Evolutionary conservation across 495 filamentous ascomycete genomes (phyloP), one percentile per base, ranked within the genome.

Genomic region (Penicillium maclennaniae): DNA sequence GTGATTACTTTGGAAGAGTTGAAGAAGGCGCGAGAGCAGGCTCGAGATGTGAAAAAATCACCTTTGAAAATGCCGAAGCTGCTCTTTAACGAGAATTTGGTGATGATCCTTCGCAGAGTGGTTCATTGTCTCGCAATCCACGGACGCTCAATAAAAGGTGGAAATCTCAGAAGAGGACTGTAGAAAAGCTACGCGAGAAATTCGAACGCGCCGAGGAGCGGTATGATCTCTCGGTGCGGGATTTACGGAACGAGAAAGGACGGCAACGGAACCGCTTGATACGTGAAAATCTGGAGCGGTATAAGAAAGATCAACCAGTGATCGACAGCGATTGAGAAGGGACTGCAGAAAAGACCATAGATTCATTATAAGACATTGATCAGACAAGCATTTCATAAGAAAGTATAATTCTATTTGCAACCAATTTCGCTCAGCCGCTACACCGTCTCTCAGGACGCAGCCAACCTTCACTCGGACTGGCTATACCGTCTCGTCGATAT

Each of bases 281-380:
- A 23, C 48, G 52, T 51, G 54, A 66, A 43, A 63, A 68, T 37
- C 47, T 66, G 17, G 55, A 61, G 43, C 46, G 45, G 39, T 69
- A 69, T 49, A 67, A 68, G 40, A 67, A 68, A 23, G 49, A 70
- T 34, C 51, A 72, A 54, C 61, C 54, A 27, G 60, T 72, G 39
- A 67, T 69, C 40, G 56, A 72, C 46, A 60, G 51, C 20, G 45
- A 57, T n/a, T n/a, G n/a, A n/a, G n/a, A n/a, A n/a, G n/a, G n/a
- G n/a, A n/a, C n/a, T n/a, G n/a, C n/a, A n/a, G n/a, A n/a, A n/a
- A n/a, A n/a, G n/a, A n/a, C n/a, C n/a, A n/a, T n/a, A n/a, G n/a
- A n/a, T n/a, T n/a, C n/a, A n/a, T n/a, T n/a, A n/a, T n/a, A n/a
- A n/a, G n/a, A n/a, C n/a, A n/a, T n/a, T n/a, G n/a, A n/a, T n/a